Evolutionary conservation across 2,329 filamentous ascomycete species (phyloP), one percentile per base, ranked within the genome.

Genomic region (Orbilia brochopaga): DNA sequence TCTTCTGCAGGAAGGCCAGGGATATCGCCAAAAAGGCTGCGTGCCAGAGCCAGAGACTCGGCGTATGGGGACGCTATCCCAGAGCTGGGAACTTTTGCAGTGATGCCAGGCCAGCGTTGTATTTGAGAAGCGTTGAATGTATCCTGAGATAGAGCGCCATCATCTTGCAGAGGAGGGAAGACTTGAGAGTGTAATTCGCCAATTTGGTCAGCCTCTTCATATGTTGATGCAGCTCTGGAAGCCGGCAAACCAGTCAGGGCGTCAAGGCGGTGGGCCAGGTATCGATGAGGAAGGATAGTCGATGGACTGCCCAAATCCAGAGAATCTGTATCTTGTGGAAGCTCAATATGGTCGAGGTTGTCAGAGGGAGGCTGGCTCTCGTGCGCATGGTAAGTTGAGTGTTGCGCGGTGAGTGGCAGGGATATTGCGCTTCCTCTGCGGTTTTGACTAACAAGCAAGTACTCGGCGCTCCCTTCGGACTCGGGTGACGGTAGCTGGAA

Each of bases 21-120:
- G 7, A 72, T 37, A 46, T 72, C 55, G 21, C 67, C 67, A 44
- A 72, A 72, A n/a, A 72, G 27, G 17, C 60, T 72, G 7, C 51
- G 67, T 6, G 60, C 67, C n/a, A 72, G 53, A 2, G 67, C 60
- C 27, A 72, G 30, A 10, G 67, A 72, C 19, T 56, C 60, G 11
- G 67, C 60, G 15, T 72, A 72, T 15, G 67, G 67, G 3, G 67
- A 72, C 1, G 48, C 24, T 21, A 17, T 51, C 2, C 56, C 51
- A 7, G 67, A 72, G 23, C 35, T 72, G 35, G 67, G 67, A 8
- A 65, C 40, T 35, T 44, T 53, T 3, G n/a, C 42, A 48, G 23
- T 1, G 2, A n/a, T 17, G 21, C 52, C 15, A 1, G 40, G 21
- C 24, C 42, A 46, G 30, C 40, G 55, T 23, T 60, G 67, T 11